phyloP scores from a whole-genome alignment of 345 rosid species.

The Schrenkiella parvula region DNA sequence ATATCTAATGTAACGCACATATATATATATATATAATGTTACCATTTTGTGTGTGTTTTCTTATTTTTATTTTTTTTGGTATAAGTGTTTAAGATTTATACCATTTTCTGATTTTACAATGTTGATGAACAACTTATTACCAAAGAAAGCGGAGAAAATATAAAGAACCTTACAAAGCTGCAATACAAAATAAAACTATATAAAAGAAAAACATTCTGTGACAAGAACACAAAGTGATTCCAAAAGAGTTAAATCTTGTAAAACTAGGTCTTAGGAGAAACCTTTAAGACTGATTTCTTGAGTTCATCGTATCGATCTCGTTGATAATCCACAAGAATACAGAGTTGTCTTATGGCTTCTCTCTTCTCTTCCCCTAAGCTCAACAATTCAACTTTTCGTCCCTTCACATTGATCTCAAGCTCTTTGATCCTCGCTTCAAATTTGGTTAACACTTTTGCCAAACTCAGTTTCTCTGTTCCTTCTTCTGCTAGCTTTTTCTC shows the following conservation, averaged over 20 bases:
- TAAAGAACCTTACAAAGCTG: no score
- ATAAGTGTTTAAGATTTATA: no score
- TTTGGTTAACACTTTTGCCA: constrained; percentile 30
- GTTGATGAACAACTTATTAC: no score
- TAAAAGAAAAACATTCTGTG: no score
- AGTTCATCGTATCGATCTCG: constrained; percentile 51
- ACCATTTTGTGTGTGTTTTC: no score
- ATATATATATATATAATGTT: no score
- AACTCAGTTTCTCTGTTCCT: constrained; percentile 39
- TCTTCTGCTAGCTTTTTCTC: constrained; percentile 39
- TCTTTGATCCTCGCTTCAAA: constrained; percentile 38
- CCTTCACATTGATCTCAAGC: constrained; percentile 43
- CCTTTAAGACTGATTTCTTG: constrained; percentile 44
- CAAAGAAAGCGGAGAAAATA: no score
- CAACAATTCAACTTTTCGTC: constrained; percentile 43
- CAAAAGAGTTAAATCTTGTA: background rate
- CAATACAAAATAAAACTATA: background rate
- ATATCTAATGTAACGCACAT: no score
- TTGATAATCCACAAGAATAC: constrained; percentile 80
- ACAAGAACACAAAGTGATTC: background rate
- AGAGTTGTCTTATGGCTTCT: constrained; percentile 95
- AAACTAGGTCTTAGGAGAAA: background rate
- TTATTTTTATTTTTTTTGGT: no score
- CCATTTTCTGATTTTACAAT: no score
- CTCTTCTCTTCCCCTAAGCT: constrained; percentile 73